These are phyloP conservation scores for Aureobasidium sp. DNA, from an alignment of 2,329 filamentous ascomycete genomes.

Conservation along the genomic window DNA sequence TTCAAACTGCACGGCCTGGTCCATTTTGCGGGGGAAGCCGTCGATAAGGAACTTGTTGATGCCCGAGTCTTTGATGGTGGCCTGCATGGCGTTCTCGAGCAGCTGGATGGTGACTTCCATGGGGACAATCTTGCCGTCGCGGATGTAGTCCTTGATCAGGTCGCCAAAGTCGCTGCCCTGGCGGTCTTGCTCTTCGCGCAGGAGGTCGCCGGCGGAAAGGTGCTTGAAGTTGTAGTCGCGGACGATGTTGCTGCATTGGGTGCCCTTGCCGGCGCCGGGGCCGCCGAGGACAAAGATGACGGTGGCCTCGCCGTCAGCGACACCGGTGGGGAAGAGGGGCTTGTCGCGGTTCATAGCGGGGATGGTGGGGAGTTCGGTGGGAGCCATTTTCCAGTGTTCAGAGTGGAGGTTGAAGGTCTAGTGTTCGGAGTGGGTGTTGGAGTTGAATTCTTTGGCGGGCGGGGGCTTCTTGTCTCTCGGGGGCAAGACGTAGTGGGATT, in stretches of 20 bases:
- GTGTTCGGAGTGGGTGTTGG: slow-evolving; percentile 12
- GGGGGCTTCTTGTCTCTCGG: slow-evolving; percentile 18
- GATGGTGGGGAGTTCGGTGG: slow-evolving; percentile 24
- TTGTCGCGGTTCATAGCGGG: slow-evolving; percentile 46
- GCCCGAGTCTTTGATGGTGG: slow-evolving; percentile 47
- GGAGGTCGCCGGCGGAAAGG: slow-evolving; percentile 83
- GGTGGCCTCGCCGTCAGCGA: slow-evolving; percentile 54
- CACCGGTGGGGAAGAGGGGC: slow-evolving; percentile 60
- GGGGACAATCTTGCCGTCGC: slow-evolving; percentile 91
- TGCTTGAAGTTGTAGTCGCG: slow-evolving; percentile 84
- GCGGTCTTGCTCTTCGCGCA: slow-evolving; percentile 87
- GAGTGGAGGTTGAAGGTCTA: background rate
- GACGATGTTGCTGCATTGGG: slow-evolving; percentile 85
- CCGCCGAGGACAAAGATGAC: slow-evolving; percentile 95
- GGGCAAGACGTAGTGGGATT: slow-evolving; percentile 23
- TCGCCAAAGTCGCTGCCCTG: slow-evolving; percentile 80
- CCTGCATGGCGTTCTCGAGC: slow-evolving; percentile 86
- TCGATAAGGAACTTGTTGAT: slow-evolving; percentile 68
- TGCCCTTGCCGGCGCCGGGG: slow-evolving; percentile 92
- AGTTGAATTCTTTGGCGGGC: slow-evolving; percentile 9
- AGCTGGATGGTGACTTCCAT: slow-evolving; percentile 95
- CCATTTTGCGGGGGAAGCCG: slow-evolving; percentile 92
- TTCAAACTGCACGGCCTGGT: slow-evolving; percentile 93
- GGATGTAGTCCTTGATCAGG: slow-evolving; percentile 88
- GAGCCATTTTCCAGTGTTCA: slow-evolving; percentile 22